Base-by-base conservation (phyloP, 148 eudicot species). In the Rhododendron henanense region DNA sequence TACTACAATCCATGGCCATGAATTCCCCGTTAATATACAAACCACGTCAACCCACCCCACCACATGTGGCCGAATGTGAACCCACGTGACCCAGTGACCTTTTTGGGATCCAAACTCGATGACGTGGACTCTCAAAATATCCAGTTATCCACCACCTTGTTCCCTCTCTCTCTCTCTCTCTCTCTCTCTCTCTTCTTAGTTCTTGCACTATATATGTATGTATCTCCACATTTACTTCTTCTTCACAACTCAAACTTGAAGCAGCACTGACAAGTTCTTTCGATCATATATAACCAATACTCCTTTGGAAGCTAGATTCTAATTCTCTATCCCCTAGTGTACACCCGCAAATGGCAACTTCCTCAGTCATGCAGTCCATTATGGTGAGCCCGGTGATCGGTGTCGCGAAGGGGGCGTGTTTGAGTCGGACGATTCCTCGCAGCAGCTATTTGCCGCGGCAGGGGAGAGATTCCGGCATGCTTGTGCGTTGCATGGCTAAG, bases 401-500 rank as follows among this genome's bases (percentile, higher is more conserved):
- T 25, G 48, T 85, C 7, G 41, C 23, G 0, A 82, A 9, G 28
- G 51, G 85, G 39, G 41, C 84, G 5, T 59, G 90, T 59, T 33
- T 50, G 33, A 84, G 77, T 31, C 61, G 19, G 44, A 69, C 35
- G 4, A 2, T 39, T 5, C 48, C 87, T 3, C 0, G 76, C 6
- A 74, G 87, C 84, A 59, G 48, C n/a, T 16, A 16, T 1, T 16
- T 16, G 47, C 82, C 88, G 6, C 88, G 83, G 10, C 31, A 84
- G 57, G 55, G 48, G 51, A 89, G 65, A 80, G 86, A 78, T 6
- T 83, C 48, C 1, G 33, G 53, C 45, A 33, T 88, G 21, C 84
- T 57, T 63, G 91, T 92, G 1, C 90, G 75, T 51, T 87, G 91
- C 81, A 80, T 87, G 90, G 89, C 90, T 0, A 81, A 89, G 86